Conservation (phyloP, 2,329 filamentous ascomycete genomes). For the Fusarium torreyae region DNA sequence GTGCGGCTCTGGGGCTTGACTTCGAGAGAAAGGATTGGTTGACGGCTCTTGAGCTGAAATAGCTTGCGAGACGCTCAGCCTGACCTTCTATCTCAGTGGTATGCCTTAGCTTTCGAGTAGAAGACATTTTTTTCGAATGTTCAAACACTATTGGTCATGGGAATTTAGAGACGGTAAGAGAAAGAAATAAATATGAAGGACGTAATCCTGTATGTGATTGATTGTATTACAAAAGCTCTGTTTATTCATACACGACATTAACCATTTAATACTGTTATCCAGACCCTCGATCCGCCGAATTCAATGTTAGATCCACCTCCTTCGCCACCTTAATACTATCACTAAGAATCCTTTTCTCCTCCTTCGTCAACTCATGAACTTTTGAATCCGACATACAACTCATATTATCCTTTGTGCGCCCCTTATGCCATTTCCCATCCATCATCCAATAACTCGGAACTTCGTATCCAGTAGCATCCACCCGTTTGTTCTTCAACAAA, state of each 20-base stretch:
- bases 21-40: too few species aligned
- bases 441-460: constrained; percentile 58
- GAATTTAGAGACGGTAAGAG: too few species aligned
- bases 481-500: constrained; percentile 57
- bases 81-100: too few species aligned
- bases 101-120: too few species aligned
- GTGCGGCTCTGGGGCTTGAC: too few species aligned
- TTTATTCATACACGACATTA: not conserved
- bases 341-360: constrained; percentile 14
- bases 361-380: constrained; percentile 7
- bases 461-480: constrained; percentile 48
- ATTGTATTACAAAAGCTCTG: too few species aligned
- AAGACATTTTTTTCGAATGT: too few species aligned
- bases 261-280: not conserved
- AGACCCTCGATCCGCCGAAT: not conserved
- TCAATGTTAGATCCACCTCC: constrained; percentile 20
- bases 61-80: too few species aligned
- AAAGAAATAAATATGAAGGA: too few species aligned
- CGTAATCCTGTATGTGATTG: too few species aligned
- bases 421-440: constrained; percentile 56
- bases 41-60: too few species aligned
- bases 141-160: too few species aligned
- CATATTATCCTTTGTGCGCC: constrained; percentile 50
- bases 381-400: constrained; percentile 55
- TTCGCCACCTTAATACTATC: constrained; percentile 30